phyloP scores from a whole-genome alignment of 1,139 yeast species.

The Candida sanyaensis region DNA sequence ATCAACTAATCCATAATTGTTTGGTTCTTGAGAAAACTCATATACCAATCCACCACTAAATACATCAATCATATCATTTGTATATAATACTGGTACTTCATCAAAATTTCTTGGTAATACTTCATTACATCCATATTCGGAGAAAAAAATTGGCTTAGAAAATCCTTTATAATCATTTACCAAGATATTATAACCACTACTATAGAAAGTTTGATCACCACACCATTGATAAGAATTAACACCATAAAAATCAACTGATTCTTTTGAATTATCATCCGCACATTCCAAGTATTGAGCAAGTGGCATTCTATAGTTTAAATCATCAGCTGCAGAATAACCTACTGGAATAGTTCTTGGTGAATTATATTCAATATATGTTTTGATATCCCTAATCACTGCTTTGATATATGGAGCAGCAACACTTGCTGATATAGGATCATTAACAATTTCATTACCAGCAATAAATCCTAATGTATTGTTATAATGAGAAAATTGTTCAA shows the following conservation, averaged over 20 bases:
- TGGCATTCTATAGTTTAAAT: constrained; percentile 69
- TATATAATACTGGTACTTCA: constrained; percentile 73
- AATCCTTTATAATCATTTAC: constrained; percentile 70
- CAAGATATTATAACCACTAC: constrained; percentile 79
- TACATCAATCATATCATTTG: constrained; percentile 72
- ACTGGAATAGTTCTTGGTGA: constrained; percentile 76
- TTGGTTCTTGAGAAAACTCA: constrained; percentile 86
- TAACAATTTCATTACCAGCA: constrained; percentile 92
- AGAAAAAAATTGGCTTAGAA: constrained; percentile 78
- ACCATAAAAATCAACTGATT: constrained; percentile 88
- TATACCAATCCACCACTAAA: constrained; percentile 94
- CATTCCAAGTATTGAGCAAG: constrained; percentile 84
- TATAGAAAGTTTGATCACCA: constrained; percentile 78
- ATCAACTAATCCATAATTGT: constrained; percentile 84
- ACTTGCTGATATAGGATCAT: constrained; percentile 74
- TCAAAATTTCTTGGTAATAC: constrained; percentile 78
- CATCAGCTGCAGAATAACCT: constrained; percentile 96
- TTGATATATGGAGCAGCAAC: constrained; percentile 72
- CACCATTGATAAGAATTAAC: constrained; percentile 98
- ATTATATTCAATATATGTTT: constrained; percentile 61
- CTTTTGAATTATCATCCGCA: constrained; percentile 53
- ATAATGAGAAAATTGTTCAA: constrained; percentile 80
- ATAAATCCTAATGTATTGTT: constrained; percentile 91
- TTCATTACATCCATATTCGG: constrained; percentile 93
- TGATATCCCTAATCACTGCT: constrained; percentile 79